These are phyloP conservation scores for Penicillium nordicum DNA, from an alignment of 2,329 filamentous ascomycete species.

Conservation along the genomic window DNA sequence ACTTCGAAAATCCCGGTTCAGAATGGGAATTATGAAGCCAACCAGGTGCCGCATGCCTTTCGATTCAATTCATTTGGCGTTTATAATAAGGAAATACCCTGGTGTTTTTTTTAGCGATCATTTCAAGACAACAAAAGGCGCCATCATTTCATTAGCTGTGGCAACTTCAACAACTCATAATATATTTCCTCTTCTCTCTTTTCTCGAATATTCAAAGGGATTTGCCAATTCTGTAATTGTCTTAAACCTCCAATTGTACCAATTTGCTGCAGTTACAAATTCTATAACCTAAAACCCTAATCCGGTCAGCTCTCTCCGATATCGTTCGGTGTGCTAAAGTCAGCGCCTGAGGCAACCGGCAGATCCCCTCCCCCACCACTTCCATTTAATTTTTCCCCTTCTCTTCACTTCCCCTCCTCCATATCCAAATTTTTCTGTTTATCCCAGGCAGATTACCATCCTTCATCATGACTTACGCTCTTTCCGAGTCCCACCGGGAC, in stretches of 20 bases:
- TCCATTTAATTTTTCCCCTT: constrained; percentile 17
- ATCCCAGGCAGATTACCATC: constrained; percentile 11
- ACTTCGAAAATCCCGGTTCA: too few species aligned
- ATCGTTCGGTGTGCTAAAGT: constrained; percentile 3
- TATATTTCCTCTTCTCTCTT: background rate
- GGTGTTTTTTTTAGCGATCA: constrained; percentile 2
- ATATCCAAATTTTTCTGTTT: constrained; percentile 7
- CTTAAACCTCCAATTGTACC: background rate
- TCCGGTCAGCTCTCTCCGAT: constrained; percentile 8
- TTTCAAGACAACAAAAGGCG: background rate
- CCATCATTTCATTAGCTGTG: background rate
- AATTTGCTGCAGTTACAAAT: background rate
- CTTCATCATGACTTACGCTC: constrained; percentile 55
- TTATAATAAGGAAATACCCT: constrained; percentile 9
- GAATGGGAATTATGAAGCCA: background rate
- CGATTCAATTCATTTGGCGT: constrained; percentile 1
- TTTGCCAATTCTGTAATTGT: background rate
- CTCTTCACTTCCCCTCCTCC: constrained; percentile 6
- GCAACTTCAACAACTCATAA: background rate
- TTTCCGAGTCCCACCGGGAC: constrained; percentile 64
- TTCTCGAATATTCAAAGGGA: background rate
- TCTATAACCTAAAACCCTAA: constrained; percentile 3
- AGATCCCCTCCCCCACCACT: constrained; percentile 23
- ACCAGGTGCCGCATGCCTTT: background rate
- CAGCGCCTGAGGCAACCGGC: constrained; percentile 18